Percentiles rank a stretch among this genome's conserved stretches.
Conservation (phyloP, 352 stramenopile species). For the Globisporangium yorkense region DNA sequence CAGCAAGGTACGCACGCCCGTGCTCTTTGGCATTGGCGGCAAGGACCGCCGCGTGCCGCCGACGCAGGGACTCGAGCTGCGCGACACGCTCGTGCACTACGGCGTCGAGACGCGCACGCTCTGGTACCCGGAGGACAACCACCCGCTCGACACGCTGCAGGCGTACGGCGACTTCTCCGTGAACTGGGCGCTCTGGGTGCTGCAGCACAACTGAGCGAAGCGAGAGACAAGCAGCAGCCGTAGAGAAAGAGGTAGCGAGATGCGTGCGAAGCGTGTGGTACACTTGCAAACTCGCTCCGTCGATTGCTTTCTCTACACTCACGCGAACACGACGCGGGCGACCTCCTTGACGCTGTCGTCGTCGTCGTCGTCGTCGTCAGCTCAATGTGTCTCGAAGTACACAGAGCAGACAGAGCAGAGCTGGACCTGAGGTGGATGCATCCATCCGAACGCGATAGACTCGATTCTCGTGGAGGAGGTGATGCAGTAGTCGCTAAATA, state of each 20-base stretch:
- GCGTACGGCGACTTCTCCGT: constrained; percentile 66
- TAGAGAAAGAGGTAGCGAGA: not conserved
- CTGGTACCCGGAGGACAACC: constrained; percentile 74
- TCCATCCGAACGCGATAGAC: not conserved
- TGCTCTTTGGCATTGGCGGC: constrained; percentile 89
- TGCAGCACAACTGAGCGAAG: constrained; percentile 39
- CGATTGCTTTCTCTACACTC: no score
- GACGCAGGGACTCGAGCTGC: constrained; percentile 91
- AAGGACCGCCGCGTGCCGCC: constrained; percentile 90
- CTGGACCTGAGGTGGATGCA: not conserved
- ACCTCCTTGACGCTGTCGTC: no score
- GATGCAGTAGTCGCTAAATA: not conserved
- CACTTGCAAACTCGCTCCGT: no score
- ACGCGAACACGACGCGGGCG: no score
- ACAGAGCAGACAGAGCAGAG: no score
- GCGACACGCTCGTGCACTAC: constrained; percentile 71
- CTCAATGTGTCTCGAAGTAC: no score
- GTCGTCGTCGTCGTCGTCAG: no score
- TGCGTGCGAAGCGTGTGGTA: not conserved
- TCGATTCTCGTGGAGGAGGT: not conserved
- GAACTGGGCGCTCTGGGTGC: constrained; percentile 71
- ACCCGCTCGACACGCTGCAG: constrained; percentile 62
- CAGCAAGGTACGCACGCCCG: constrained; percentile 81
- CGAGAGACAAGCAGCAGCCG: not conserved
- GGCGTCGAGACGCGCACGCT: constrained; percentile 48